A percentile compares a stretch with the other conserved stretches of the same genome.
Evolutionary conservation across 2,329 filamentous ascomycete genomes (phyloP).

Genomic region (Dothiorella sarmentorum): DNA sequence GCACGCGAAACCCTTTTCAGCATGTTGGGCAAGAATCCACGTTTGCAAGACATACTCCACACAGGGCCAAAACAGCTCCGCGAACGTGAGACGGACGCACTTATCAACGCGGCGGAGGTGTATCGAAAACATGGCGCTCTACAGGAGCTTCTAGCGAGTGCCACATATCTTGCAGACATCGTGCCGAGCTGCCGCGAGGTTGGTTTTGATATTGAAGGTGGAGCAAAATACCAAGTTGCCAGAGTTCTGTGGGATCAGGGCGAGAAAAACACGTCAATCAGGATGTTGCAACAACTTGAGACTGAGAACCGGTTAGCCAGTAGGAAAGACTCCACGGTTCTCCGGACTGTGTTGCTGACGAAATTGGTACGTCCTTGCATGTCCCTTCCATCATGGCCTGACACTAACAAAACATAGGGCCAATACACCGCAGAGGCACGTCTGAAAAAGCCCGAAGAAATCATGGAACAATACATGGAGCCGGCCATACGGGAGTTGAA

Average conservation of each 20-base stretch:
- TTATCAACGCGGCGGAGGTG: conserved; percentile 70
- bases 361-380: conserved; percentile 57
- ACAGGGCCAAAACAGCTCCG: conserved; percentile 63
- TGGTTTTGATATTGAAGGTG: conserved; percentile 74
- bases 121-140: conserved; percentile 76
- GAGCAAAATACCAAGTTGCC: conserved; percentile 76
- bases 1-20: conserved; percentile 81
- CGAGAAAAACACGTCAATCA: conserved; percentile 83
- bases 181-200: conserved; percentile 65
- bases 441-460: conserved; percentile 84
- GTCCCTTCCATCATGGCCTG: not conserved
- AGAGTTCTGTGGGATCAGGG: conserved; percentile 93
- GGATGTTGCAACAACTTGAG: conserved; percentile 72
- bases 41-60: conserved; percentile 59
- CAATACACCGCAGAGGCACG: conserved; percentile 86
- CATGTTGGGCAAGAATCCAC: conserved; percentile 67
- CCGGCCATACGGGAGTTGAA: conserved; percentile 80
- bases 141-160: conserved; percentile 82
- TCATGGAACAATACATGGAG: conserved; percentile 80
- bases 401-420: conserved; percentile 48
- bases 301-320: not conserved
- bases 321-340: conserved; percentile 24
- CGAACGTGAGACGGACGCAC: conserved; percentile 70
- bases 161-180: conserved; percentile 77
- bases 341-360: conserved; percentile 69